A percentile compares a stretch with the other conserved stretches of the same genome.
Evolutionary conservation across 1,139 yeast species (phyloP).

Genomic region (Zygosaccharomyces pseudobailii): DNA sequence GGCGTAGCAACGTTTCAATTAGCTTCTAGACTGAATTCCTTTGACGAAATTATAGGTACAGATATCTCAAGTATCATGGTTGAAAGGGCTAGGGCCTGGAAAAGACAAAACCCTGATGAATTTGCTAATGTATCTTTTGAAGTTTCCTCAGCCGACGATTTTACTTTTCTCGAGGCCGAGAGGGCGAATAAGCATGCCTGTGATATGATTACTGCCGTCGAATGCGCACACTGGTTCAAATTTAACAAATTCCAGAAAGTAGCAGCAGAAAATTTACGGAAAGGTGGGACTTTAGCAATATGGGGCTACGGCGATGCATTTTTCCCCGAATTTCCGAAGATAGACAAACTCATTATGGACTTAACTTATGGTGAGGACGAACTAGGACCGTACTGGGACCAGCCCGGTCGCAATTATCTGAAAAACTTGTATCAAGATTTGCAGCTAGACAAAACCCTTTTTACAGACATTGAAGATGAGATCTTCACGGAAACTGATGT

Average conservation of each 20-base stretch:
- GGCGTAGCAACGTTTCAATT: slow-evolving; percentile 69
- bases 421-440: slow-evolving; percentile 43
- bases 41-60: slow-evolving; percentile 50
- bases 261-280: slow-evolving; percentile 46
- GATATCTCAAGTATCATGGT: slow-evolving; percentile 69
- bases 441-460: slow-evolving; percentile 42
- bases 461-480: slow-evolving; percentile 39
- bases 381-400: slow-evolving; percentile 68
- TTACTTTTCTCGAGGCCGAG: slow-evolving; percentile 15
- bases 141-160: slow-evolving; percentile 37
- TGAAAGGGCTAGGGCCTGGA: slow-evolving; percentile 38
- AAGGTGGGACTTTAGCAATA: slow-evolving; percentile 62
- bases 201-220: slow-evolving; percentile 69
- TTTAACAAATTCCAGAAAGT: slow-evolving; percentile 49
- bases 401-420: slow-evolving; percentile 58
- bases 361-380: slow-evolving; percentile 37
- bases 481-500: slow-evolving; percentile 38
- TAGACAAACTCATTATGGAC: slow-evolving; percentile 37
- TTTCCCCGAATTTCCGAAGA: slow-evolving; percentile 39
- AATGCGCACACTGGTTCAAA: slow-evolving; percentile 77
- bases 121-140: slow-evolving; percentile 11
- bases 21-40: slow-evolving; percentile 37
- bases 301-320: slow-evolving; percentile 80
- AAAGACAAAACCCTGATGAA: neutral
- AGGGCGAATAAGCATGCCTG: slow-evolving; percentile 29